phyloP scores from a whole-genome alignment of 495 filamentous ascomycete species.

The Aspergillus heteromorphus region DNA sequence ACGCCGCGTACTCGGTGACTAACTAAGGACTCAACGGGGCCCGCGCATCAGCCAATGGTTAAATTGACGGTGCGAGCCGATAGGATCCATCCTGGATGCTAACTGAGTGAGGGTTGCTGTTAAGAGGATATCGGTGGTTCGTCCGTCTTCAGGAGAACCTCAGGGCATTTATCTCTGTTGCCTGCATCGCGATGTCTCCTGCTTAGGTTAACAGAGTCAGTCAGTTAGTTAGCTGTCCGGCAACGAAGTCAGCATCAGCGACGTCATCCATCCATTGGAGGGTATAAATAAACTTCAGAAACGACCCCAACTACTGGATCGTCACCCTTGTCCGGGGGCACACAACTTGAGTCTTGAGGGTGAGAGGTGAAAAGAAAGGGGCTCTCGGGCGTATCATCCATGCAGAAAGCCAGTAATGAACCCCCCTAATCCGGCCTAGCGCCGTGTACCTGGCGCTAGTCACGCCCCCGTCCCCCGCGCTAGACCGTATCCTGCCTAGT shows the following conservation, averaged over 20 bases:
- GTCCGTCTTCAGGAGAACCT: not conserved
- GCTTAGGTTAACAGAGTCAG: too few species aligned
- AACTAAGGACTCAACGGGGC: not conserved
- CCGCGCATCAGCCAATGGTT: slow-evolving; percentile 12
- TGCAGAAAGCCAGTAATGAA: not conserved
- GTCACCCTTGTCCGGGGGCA: not conserved
- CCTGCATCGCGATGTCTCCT: not conserved
- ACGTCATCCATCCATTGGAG: not conserved
- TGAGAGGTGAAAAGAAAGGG: slow-evolving; percentile 6
- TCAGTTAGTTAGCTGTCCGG: not conserved
- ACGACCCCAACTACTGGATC: not conserved
- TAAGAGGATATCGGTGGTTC: slow-evolving; percentile 2
- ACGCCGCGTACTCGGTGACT: not conserved
- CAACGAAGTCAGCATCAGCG: not conserved
- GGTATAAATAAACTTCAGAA: not conserved
- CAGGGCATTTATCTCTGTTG: not conserved
- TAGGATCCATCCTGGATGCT: slow-evolving; percentile 6
- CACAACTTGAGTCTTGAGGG: not conserved
- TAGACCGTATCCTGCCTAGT: not conserved
- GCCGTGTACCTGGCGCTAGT: slow-evolving; percentile 4
- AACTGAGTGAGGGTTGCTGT: too few species aligned
- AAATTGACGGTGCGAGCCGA: slow-evolving; percentile 12
- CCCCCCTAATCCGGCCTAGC: slow-evolving; percentile 7
- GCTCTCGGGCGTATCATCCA: not conserved
- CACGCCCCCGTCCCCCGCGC: not conserved